Percentiles rank a stretch among this genome's conserved stretches.
phyloP scores from a whole-genome alignment of 2,329 filamentous ascomycete genomes.

The Penicillium sp. region DNA sequence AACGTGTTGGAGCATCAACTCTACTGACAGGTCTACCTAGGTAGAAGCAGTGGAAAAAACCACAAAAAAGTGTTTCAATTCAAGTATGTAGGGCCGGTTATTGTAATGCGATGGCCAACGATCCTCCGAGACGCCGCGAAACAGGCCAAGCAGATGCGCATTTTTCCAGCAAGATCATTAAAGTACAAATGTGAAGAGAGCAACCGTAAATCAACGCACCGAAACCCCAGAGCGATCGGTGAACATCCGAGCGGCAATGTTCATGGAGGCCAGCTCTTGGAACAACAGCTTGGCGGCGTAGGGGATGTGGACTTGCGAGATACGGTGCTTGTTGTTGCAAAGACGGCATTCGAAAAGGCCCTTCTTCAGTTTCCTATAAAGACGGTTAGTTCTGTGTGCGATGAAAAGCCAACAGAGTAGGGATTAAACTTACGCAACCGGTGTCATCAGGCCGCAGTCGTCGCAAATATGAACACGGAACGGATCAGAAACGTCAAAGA shows the following conservation, averaged over 20 bases:
- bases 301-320: conserved; percentile 95
- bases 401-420: neutral
- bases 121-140: conserved; percentile 26
- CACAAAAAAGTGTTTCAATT: conserved; percentile 12
- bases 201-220: conserved; percentile 35
- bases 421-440: conserved; percentile 80
- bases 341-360: conserved; percentile 95
- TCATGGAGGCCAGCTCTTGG: conserved; percentile 97
- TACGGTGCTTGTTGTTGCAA: conserved; percentile 99
- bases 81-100: conserved; percentile 27
- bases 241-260: conserved; percentile 96
- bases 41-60: neutral
- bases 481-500: conserved; percentile 96
- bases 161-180: conserved; percentile 30
- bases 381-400: conserved; percentile 11
- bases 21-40: neutral
- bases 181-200: conserved; percentile 23
- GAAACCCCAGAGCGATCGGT: conserved; percentile 61
- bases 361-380: conserved; percentile 79
- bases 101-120: conserved; percentile 21
- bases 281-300: conserved; percentile 98
- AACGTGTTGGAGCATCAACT: neutral
- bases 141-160: conserved; percentile 20
- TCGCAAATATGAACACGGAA: conserved; percentile 98
- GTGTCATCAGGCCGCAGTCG: conserved; percentile 98